Evolutionary conservation across 169 alveolate species (phyloP), one percentile per base, ranked within the genome.

Genomic region (Plasmodium cynomolgi): DNA sequence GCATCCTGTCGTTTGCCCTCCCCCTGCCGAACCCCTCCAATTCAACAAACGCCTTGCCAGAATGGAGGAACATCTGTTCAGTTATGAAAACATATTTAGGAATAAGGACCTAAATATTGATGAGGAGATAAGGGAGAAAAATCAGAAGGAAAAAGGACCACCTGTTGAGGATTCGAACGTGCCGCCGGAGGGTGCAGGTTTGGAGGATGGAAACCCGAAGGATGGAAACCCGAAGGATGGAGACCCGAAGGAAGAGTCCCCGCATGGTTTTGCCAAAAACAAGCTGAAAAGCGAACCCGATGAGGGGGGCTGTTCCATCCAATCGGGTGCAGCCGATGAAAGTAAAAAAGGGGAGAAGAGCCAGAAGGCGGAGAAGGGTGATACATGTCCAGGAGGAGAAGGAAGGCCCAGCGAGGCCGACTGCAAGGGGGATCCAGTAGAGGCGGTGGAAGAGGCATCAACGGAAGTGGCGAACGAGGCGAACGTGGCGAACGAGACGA

Each of bases 41-140:
- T 31, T 73, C 1, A 17, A 11, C 9, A 1, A 29, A 73, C 39
- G 50, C 8, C 39, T 29, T 3, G 50, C 20, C 31, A 88, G 31
- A 20, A 91, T 81, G 91, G 72, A 68, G 9, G 83, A 68, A 5
- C 50, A 81, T 31, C 33, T 91, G 29, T 91, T 91, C 56, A 62
- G 71, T 2, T 91, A 91, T 91, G 95, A 91, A 44, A 91, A 91
- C 47, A 91, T 91, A 44, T 91, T 91, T 33, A 91, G 72, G 47
- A 91, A 68, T 23, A 68, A 81, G 47, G 58, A 71, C 41, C 54
- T 91, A 81, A 91, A 72, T 91, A 91, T 71, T 15, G 72, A 77
- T 9, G 79, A 84, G 37, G 79, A 84, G 58, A 44, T 84, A 15
- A 84, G 77, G 79, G 71, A 86, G 44, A 71, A 77, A n/a, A 50